These are phyloP conservation scores for Penicillium macrosclerotiorum DNA, from an alignment of 495 filamentous ascomycete species.

Conservation along the genomic window DNA sequence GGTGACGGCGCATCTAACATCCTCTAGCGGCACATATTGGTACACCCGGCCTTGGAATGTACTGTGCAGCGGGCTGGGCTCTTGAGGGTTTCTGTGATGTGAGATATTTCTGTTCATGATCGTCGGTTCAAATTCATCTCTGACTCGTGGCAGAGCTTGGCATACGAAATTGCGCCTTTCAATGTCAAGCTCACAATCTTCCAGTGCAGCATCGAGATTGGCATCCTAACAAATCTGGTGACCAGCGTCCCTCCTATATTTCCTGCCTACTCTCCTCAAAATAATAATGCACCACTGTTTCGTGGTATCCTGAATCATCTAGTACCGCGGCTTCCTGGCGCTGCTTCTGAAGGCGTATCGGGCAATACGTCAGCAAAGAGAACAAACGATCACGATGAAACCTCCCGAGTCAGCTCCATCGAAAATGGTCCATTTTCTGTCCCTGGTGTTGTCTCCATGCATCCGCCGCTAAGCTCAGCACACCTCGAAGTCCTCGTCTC, in stretches of 20 bases:
- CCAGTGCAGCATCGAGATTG: slow-evolving; percentile 83
- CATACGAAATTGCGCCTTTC: slow-evolving; percentile 96
- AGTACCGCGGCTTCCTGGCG: slow-evolving; percentile 52
- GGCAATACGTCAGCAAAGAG: slow-evolving; percentile 14
- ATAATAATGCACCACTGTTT: slow-evolving; percentile 75
- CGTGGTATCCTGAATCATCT: slow-evolving; percentile 77
- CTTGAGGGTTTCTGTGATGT: slow-evolving; percentile 96
- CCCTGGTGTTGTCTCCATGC: slow-evolving; percentile 64
- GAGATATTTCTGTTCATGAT: slow-evolving; percentile 5
- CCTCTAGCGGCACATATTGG: slow-evolving; percentile 75
- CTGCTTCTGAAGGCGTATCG: slow-evolving; percentile 8
- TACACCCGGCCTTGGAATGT: slow-evolving; percentile 86
- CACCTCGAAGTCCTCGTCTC: slow-evolving; percentile 68
- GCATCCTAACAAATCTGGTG: slow-evolving; percentile 79
- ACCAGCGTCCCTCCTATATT: slow-evolving; percentile 74
- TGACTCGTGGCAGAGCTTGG: slow-evolving; percentile 58
- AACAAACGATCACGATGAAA: slow-evolving; percentile 22
- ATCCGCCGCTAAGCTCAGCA: slow-evolving; percentile 62
- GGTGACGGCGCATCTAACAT: slow-evolving; percentile 16
- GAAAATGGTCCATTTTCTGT: slow-evolving; percentile 42
- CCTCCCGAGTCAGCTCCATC: slow-evolving; percentile 28
- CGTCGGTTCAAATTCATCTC: background rate
- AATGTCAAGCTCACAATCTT: slow-evolving; percentile 95
- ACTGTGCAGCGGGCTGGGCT: slow-evolving; percentile 90
- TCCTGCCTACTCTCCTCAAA: slow-evolving; percentile 67